These are phyloP conservation scores for Hypoxylon perforatum DNA, from an alignment of 495 filamentous ascomycete species.

Conservation along the genomic window DNA sequence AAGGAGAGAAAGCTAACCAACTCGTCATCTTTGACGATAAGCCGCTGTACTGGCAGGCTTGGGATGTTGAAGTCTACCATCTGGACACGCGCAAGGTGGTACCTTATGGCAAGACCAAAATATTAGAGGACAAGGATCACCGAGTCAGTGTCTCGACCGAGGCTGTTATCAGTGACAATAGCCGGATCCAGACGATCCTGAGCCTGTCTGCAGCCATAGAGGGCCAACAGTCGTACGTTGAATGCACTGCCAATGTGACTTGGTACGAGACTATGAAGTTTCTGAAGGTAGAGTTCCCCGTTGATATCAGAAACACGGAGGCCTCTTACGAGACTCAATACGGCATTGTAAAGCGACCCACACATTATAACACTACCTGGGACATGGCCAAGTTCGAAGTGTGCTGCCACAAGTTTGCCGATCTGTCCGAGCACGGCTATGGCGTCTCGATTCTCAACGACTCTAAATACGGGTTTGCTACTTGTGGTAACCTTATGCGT, in stretches of 20 bases:
- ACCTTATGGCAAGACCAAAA: slow-evolving; percentile 68
- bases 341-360: slow-evolving; percentile 86
- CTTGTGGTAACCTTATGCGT: slow-evolving; percentile 89
- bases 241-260: slow-evolving; percentile 83
- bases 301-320: slow-evolving; percentile 89
- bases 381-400: slow-evolving; percentile 99
- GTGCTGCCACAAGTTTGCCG: slow-evolving; percentile 97
- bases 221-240: slow-evolving; percentile 75
- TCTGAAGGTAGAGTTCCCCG: slow-evolving; percentile 98
- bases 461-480: slow-evolving; percentile 96
- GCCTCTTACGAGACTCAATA: slow-evolving; percentile 97
- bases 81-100: slow-evolving; percentile 86
- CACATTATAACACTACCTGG: slow-evolving; percentile 97
- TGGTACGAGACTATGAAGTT: slow-evolving; percentile 98
- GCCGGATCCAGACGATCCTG: slow-evolving; percentile 88
- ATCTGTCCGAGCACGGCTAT: slow-evolving; percentile 90
- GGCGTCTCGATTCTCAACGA: slow-evolving; percentile 96
- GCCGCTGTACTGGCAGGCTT: slow-evolving; percentile 98
- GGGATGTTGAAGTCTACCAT: slow-evolving; percentile 98
- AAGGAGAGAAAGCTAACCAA: slow-evolving; percentile 86
- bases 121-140: slow-evolving; percentile 78
- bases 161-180: slow-evolving; percentile 86
- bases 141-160: slow-evolving; percentile 81
- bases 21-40: slow-evolving; percentile 98
- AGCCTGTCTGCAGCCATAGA: slow-evolving; percentile 75